Base-by-base conservation (phyloP, 2,329 filamentous ascomycete species). In the Ascochyta clinopodiicola region DNA sequence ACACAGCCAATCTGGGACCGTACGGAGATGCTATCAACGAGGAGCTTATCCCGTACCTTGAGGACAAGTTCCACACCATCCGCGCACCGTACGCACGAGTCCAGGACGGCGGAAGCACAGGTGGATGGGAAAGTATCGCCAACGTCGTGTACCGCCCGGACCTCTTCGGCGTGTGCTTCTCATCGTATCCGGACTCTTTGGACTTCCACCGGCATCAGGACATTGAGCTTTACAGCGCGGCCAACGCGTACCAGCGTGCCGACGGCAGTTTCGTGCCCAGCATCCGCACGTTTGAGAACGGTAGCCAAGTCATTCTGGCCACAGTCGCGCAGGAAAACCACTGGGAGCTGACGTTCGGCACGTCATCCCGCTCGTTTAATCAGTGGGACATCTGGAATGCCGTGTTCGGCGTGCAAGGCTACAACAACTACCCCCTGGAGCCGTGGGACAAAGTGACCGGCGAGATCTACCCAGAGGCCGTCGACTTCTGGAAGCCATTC, bases 11-110 rank as follows among this genome's bases (percentile, higher is more conserved):
- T 42, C 60, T 77, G 6, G 75, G 75, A 3, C 75, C 75, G 3
- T 77, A 72, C 35, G 75, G 75, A 9, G 74, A 76, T 22, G 74
- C 74, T 1, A 69, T 77, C 60, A 77, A 77, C 56, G 73, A 77
- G n/a, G 75, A 77, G 44, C 63, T 77, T 2, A 68, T 77, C 6
- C 73, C 75, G 0, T 49, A 67, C 27, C 57, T 77, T 22, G 74
- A 77, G 31, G 45, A 57, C 9, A 64, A 39, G 1, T 77, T 75
- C 67, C 67, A 72, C 52, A 76, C 72, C 0, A 75, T 77, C 32
- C 60, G 63, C 7, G 63, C 66, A 15, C 73, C 75, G 0, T 75
- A 75, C 39, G 75, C 73, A 3, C 70, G 75, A 9, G 65, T 77
- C 13, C 74, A 75, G 37, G 69, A 75, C 25, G 75, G 74, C 19